Evolutionary conservation across 345 rosid genomes (phyloP), one percentile per base, ranked within the genome.

Genomic region (Camelina neglecta): DNA sequence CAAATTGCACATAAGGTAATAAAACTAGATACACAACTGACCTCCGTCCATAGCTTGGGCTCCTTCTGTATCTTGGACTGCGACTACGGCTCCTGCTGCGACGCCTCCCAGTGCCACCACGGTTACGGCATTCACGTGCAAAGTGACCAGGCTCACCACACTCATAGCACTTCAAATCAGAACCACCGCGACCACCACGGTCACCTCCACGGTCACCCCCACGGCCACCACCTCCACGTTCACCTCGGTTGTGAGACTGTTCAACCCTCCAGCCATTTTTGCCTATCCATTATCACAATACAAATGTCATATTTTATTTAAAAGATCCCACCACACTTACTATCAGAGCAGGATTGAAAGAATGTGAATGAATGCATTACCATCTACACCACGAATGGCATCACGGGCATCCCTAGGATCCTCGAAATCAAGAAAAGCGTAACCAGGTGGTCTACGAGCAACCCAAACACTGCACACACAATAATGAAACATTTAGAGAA

Each of bases 381-480:
- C 96, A 84, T 89, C 95, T 78, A 89, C 41, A 36, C 77, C 97
- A 78, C 87, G 90, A 44, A 91, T 89, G 55, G 91, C 97, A 79
- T 91, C 97, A 56, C 87, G 81, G 0, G 96, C 97, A 80, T 92
- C 96, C 74, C 97, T 88, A 11, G 80, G 79, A 68, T 92, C 96
- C 65, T 92, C 96, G 51, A 92, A 92, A 71, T 92, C 97, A 8
- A 92, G 73, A 74, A 92, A 92, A 69, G 92, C 97, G 71, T 92
- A 92, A n/a, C 97, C 97, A 0, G 97, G 97, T 12, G 97, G 97
- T 75, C 93, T 86, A n/a, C 97, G 86, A 33, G 97, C 96, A 84
- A 89, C 97, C 97, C 97, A 92, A 6, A 92, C 97, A 84, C 97
- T 92, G 77, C 67, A 84, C 56, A 84, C 56, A 71, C 7, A 41